phyloP scores from a whole-genome alignment of 164 flowering plant species.

The Nymphaea colorata region DNA sequence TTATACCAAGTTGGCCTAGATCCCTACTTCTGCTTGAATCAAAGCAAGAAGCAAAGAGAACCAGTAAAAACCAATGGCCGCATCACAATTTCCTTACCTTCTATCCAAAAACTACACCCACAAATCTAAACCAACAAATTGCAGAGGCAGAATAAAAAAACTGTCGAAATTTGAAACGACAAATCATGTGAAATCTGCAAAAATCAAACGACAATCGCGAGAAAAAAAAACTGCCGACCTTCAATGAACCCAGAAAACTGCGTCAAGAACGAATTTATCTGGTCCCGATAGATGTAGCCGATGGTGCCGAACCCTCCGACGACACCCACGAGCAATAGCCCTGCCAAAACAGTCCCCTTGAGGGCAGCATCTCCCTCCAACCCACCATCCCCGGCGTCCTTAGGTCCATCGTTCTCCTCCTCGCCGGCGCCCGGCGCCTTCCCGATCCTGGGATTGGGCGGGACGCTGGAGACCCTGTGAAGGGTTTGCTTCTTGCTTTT shows the following conservation, averaged over 20 bases:
- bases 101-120: too few species aligned
- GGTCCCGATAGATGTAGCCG: slow-evolving; percentile 86
- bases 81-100: too few species aligned
- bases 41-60: too few species aligned
- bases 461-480: slow-evolving; percentile 30
- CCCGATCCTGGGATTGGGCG: slow-evolving; percentile 39
- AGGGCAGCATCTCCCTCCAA: slow-evolving; percentile 39
- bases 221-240: slow-evolving; percentile 28
- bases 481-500: slow-evolving; percentile 55
- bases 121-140: too few species aligned
- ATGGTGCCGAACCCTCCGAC: slow-evolving; percentile 78
- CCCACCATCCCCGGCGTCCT: slow-evolving; percentile 15
- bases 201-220: too few species aligned
- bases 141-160: too few species aligned
- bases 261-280: slow-evolving; percentile 66
- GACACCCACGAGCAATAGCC: slow-evolving; percentile 71
- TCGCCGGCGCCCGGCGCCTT: slow-evolving; percentile 21
- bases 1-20: too few species aligned
- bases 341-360: slow-evolving; percentile 84
- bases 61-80: too few species aligned
- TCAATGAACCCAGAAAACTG: slow-evolving; percentile 81
- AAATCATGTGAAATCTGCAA: too few species aligned
- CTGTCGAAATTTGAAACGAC: too few species aligned
- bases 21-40: too few species aligned
- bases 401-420: slow-evolving; percentile 1